These are phyloP conservation scores for Mollisiaceae sp. DNA, from an alignment of 2,329 filamentous ascomycete species.

Conservation along the genomic window DNA sequence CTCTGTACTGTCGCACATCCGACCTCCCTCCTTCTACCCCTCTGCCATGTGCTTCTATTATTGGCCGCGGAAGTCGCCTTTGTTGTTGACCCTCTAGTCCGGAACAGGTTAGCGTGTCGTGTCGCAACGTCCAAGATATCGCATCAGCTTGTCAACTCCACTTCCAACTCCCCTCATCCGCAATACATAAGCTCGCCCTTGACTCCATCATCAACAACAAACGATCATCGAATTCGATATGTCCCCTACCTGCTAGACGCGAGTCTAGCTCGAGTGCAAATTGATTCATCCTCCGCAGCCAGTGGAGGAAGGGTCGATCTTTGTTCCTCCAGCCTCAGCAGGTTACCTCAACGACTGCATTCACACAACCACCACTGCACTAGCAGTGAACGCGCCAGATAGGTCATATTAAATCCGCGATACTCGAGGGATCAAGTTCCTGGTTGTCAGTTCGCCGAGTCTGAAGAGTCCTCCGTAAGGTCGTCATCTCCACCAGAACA, in stretches of 20 bases:
- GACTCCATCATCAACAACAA: slow-evolving; percentile 22
- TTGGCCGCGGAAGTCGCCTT: neutral
- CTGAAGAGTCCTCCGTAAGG: slow-evolving; percentile 42
- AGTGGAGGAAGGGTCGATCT: slow-evolving; percentile 50
- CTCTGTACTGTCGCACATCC: neutral
- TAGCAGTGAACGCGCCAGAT: slow-evolving; percentile 26
- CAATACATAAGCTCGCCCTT: slow-evolving; percentile 20
- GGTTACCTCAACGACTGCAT: slow-evolving; percentile 36
- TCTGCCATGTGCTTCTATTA: neutral
- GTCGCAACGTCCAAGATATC: slow-evolving; percentile 1
- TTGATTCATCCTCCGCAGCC: slow-evolving; percentile 50
- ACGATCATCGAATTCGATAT: slow-evolving; percentile 34
- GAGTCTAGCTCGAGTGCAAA: slow-evolving; percentile 50
- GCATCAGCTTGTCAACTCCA: slow-evolving; percentile 10
- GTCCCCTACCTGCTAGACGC: slow-evolving; percentile 49
- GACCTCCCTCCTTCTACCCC: neutral
- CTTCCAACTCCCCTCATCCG: slow-evolving; percentile 11
- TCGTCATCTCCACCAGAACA: slow-evolving; percentile 39
- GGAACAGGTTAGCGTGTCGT: neutral
- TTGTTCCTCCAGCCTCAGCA: slow-evolving; percentile 49
- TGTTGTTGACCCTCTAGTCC: neutral
- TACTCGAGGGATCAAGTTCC: slow-evolving; percentile 40
- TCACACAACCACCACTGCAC: slow-evolving; percentile 29
- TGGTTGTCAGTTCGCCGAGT: slow-evolving; percentile 43
- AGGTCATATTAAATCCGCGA: slow-evolving; percentile 25